phyloP scores from a whole-genome alignment of 495 filamentous ascomycete genomes.

The Podospora pseudoanserina region DNA sequence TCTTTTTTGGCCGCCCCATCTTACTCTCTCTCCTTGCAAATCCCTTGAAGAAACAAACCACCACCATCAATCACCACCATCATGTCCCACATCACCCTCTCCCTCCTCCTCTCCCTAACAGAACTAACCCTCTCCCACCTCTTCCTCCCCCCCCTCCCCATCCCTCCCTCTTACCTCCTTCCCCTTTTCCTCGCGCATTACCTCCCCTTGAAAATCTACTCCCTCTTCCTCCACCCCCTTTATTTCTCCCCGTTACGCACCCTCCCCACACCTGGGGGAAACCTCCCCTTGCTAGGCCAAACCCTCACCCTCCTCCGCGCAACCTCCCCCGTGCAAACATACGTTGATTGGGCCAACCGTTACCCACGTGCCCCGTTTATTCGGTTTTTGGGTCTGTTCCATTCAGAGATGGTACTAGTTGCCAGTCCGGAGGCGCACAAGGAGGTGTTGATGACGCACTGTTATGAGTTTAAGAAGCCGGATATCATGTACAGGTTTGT shows the following conservation, averaged over 20 bases:
- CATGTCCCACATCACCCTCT: background rate
- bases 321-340: conserved; percentile 20
- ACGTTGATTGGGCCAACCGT: conserved; percentile 24
- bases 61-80: too few relatives aligned
- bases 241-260: conserved; percentile 24
- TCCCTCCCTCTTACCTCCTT: conserved; percentile 5
- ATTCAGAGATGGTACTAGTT: conserved; percentile 28
- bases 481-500: conserved; percentile 21
- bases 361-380: conserved; percentile 28
- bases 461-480: conserved; percentile 31
- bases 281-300: conserved; percentile 23
- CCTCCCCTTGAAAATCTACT: conserved; percentile 20
- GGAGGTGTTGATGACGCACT: conserved; percentile 29
- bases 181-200: conserved; percentile 22
- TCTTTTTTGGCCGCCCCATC: too few relatives aligned
- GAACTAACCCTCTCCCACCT: too few relatives aligned
- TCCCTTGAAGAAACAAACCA: too few relatives aligned
- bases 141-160: background rate
- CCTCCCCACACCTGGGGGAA: conserved; percentile 22
- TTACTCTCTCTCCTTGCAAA: too few relatives aligned
- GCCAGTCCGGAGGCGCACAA: conserved; percentile 28
- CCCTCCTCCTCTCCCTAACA: too few relatives aligned
- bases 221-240: conserved; percentile 24
- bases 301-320: conserved; percentile 16
- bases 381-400: conserved; percentile 27